Base-by-base conservation (phyloP, 2,329 filamentous ascomycete genomes). In the Leptographium galeiforme region DNA sequence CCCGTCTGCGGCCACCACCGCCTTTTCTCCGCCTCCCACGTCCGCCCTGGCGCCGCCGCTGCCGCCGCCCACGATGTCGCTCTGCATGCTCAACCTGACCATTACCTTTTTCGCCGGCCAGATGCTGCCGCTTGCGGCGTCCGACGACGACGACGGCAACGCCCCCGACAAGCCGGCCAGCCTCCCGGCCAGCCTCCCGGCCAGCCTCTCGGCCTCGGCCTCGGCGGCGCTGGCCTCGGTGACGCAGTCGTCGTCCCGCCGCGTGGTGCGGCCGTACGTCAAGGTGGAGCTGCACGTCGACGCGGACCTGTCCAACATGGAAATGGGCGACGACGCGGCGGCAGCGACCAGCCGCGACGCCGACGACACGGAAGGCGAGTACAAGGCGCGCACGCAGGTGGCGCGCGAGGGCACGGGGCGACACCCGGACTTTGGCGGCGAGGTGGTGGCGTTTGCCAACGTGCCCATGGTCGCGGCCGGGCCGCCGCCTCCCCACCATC, bases 231-330 rank as follows among this genome's bases (percentile, higher is more conserved):
- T 25, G 25, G 16, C 14, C 38, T 32, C 46, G 32, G 16, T 25
- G 8, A 18, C 46, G 33, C 33, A 25, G 13, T 10, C 36, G 2
- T 19, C 49, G 1, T 4, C 51, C n/a, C 36, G 39, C 5, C 49
- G 53, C n/a, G 25, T 76, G 25, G 86, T 94, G 66, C 78, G 81
- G 55, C 89, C 89, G 0, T 95, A 93, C 64, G 71, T 95, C 63
- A 91, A 89, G 65, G 79, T 86, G 53, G 86, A 93, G 64, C 68
- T 96, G 55, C 90, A 96, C 69, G 81, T 89, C 32, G 88, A 93
- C 65, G 82, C 73, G 50, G 53, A 57, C 32, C 46, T 18, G 32
- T 32, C 44, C 4, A 41, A 47, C 34, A 44, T 44, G 19, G 52
- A 18, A 11, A 19, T 7, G 19, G 46, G 5, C 16, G 66, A 55